These are phyloP conservation scores for Plantago ovata DNA, from an alignment of 257 asterid genomes.

Conservation along the genomic window DNA sequence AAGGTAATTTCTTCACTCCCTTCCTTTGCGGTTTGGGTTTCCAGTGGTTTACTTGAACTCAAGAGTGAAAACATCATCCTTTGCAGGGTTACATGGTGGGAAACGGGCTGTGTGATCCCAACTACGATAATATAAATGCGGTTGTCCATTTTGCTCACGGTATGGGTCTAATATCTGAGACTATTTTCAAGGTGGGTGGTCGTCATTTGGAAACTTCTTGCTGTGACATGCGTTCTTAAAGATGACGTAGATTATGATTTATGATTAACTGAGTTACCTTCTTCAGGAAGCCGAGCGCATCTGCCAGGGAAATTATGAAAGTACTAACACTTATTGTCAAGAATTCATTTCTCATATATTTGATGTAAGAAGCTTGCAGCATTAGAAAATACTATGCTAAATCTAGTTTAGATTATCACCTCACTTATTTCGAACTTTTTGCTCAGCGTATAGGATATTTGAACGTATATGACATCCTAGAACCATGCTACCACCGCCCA, in stretches of 20 bases:
- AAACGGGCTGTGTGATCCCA: constrained; percentile 44
- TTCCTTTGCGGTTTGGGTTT: background rate
- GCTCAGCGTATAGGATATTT: constrained; percentile 31
- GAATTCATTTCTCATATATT: constrained; percentile 18
- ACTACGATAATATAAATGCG: constrained; percentile 41
- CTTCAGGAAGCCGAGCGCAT: constrained; percentile 35
- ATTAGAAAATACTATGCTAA: background rate
- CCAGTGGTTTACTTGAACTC: background rate
- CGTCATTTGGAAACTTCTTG: background rate
- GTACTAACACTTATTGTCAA: constrained; percentile 16
- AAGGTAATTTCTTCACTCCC: constrained; percentile 28
- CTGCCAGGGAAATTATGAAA: constrained; percentile 35
- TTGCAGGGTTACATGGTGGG: constrained; percentile 62
- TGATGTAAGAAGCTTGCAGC: constrained; percentile 10
- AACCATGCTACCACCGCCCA: constrained; percentile 43
- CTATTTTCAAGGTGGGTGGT: constrained; percentile 32
- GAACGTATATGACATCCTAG: constrained; percentile 45
- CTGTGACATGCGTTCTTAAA: no score
- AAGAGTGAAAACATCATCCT: constrained; percentile 3
- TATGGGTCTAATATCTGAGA: constrained; percentile 45
- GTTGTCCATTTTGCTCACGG: constrained; percentile 49
- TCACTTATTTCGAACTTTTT: constrained; percentile 1
- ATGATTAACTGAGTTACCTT: background rate
- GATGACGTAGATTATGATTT: no score
- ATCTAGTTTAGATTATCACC: no score